Conservation (phyloP, 139 green algal genomes). For the Pseudopediastrum boryanum region DNA sequence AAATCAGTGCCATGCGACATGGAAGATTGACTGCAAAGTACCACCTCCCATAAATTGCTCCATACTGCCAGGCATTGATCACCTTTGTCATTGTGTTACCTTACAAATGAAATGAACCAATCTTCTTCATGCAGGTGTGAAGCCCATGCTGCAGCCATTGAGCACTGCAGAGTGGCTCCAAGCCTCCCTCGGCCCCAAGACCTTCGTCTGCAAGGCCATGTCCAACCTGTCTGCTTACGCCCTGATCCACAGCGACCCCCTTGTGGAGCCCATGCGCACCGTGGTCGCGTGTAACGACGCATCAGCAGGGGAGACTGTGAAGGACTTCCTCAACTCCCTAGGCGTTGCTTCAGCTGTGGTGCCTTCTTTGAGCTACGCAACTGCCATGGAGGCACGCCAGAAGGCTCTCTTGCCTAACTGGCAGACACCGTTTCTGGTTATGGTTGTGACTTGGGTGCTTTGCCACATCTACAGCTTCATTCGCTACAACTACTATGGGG, state of each 20-base stretch:
- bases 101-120: neutral
- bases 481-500: slow-evolving; percentile 40
- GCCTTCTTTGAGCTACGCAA: slow-evolving; percentile 9
- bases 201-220: slow-evolving; percentile 32
- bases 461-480: slow-evolving; percentile 32
- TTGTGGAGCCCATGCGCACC: slow-evolving; percentile 34
- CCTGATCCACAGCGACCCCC: slow-evolving; percentile 31
- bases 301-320: neutral
- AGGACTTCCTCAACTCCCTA: neutral
- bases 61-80: neutral
- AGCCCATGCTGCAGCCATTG: too few species aligned
- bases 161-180: slow-evolving; percentile 1
- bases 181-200: neutral
- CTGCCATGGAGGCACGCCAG: slow-evolving; percentile 31
- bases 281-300: slow-evolving; percentile 20
- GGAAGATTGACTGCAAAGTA: too few species aligned
- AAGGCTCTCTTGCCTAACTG: slow-evolving; percentile 12
- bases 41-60: neutral
- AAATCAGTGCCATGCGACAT: too few species aligned
- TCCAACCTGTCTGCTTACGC: slow-evolving; percentile 36
- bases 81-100: neutral
- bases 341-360: slow-evolving; percentile 8
- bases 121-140: neutral
- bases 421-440: slow-evolving; percentile 23
- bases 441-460: slow-evolving; percentile 20